Base-by-base conservation (phyloP, 805 yeast species). In the Suhomyces vadensis region DNA sequence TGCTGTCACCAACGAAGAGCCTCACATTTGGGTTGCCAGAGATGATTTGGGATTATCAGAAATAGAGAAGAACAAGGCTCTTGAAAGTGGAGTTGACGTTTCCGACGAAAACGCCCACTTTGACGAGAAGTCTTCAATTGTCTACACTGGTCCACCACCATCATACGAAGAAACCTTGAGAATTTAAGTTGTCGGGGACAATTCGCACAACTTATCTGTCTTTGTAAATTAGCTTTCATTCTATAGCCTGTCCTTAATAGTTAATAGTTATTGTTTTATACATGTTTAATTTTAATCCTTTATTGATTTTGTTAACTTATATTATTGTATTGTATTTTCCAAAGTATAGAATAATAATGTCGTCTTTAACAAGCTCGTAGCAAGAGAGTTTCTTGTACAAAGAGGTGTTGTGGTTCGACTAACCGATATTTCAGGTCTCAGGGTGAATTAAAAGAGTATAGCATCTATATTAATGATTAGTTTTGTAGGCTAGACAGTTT, bases 41-140 rank as follows among this genome's bases (percentile, higher is more conserved):
- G 95, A 87, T 62, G 68, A 76, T 5, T 65, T 81, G 69, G 92
- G 94, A 4, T 71, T 87, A 42, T 76, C 87, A 13, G 75, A 75
- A 39, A 73, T 75, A 45, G 82, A 84, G 57, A 75, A 82, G 49
- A 68, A 67, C 26, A 74, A 74, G 50, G 81, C 86, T 9, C 63
- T 73, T n/a, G 81, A 77, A 22, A 71, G 71, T 38, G 74, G 73
- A 21, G 77, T 83, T 19, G 72, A 73, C 46, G 82, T 82, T 5
- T 65, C 73, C 31, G 83, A 85, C 56, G 81, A 70, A 13, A 72
- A 78, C 52, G 82, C 94, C 5, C 60, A 64, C 4, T 76, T 71
- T 49, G 74, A 80, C 52, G 88, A 80, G 36, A 79, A 82, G 67
- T 83, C 81, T 35, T 69, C 69, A 41, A 63, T 77, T 16, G 61